Conservation (phyloP, 1,284 basidiomycete species). For the Ganoderma resinaceum region DNA sequence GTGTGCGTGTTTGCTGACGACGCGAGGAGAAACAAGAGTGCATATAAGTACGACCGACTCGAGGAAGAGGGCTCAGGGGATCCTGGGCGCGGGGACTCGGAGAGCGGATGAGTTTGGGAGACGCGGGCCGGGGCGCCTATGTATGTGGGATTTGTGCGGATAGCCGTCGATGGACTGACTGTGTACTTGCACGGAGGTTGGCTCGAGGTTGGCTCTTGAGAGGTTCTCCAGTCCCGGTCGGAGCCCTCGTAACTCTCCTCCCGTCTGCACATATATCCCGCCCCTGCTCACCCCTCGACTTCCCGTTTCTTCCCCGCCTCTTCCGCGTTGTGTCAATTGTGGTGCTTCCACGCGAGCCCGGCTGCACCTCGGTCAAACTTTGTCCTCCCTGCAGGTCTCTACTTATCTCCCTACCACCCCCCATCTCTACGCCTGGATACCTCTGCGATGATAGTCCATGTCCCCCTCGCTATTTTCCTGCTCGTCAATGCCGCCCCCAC, state of each 20-base stretch:
- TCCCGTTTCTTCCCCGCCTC: constrained; percentile 7
- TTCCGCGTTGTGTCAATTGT: neutral
- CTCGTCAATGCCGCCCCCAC: constrained; percentile 42
- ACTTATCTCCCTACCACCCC: constrained; percentile 18
- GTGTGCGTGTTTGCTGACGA: neutral
- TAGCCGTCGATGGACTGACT: neutral
- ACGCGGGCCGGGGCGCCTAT: constrained; percentile 8
- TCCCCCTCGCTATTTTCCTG: constrained; percentile 43
- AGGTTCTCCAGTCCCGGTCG: constrained; percentile 10
- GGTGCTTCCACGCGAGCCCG: constrained; percentile 20
- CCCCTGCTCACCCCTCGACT: neutral
- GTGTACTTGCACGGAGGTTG: neutral
- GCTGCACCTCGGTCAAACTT: constrained; percentile 26
- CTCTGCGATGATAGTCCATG: constrained; percentile 29
- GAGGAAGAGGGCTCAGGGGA: neutral
- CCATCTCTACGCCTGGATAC: constrained; percentile 20
- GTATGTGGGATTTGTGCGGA: neutral
- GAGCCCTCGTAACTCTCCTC: neutral
- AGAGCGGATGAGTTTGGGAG: neutral
- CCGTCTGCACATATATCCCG: constrained; percentile 21
- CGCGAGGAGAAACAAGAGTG: neutral
- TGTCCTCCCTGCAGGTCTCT: constrained; percentile 11
- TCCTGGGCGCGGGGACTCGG: neutral
- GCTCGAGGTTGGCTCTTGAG: neutral
- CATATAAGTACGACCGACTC: neutral